Conservation (phyloP, 1,139 yeast species). For the Sugiyamaella novakii region DNA sequence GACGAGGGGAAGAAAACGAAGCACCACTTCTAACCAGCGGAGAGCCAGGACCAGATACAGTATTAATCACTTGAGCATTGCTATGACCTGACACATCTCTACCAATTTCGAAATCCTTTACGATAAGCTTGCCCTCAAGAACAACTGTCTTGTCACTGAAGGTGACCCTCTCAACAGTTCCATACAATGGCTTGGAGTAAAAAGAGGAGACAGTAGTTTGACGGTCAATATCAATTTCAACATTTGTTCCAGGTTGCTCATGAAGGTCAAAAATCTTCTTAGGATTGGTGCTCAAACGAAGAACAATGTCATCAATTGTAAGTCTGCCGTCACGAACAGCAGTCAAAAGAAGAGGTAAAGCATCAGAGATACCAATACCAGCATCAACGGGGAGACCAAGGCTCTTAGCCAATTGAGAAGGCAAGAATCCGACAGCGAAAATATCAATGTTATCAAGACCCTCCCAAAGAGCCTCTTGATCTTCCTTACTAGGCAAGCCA, state of each 20-base stretch:
- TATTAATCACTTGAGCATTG: slow-evolving; percentile 46
- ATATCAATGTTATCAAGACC: slow-evolving; percentile 74
- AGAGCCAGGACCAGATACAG: slow-evolving; percentile 42
- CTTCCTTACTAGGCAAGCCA: slow-evolving; percentile 77
- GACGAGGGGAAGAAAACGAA: slow-evolving; percentile 19
- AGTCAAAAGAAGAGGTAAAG: slow-evolving; percentile 76
- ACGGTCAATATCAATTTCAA: slow-evolving; percentile 85
- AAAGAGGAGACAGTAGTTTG: slow-evolving; percentile 48
- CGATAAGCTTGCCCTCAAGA: slow-evolving; percentile 74
- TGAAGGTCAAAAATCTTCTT: slow-evolving; percentile 79
- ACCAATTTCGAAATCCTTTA: slow-evolving; percentile 58
- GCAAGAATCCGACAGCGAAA: slow-evolving; percentile 82
- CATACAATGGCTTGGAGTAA: slow-evolving; percentile 53
- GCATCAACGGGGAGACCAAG: slow-evolving; percentile 61
- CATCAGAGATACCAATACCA: slow-evolving; percentile 78
- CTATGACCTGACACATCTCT: slow-evolving; percentile 38
- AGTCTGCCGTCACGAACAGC: slow-evolving; percentile 78
- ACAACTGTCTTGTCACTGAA: slow-evolving; percentile 78
- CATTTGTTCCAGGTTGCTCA: slow-evolving; percentile 68
- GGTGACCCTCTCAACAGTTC: slow-evolving; percentile 87
- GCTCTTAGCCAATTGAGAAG: slow-evolving; percentile 69
- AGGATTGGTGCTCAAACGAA: slow-evolving; percentile 81
- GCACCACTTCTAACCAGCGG: slow-evolving; percentile 21
- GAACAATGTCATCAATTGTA: slow-evolving; percentile 69
- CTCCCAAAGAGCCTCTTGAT: slow-evolving; percentile 82